Percentiles rank a stretch among this genome's conserved stretches.
Conservation (phyloP, 495 filamentous ascomycete species). For the Arthonia radiata region DNA sequence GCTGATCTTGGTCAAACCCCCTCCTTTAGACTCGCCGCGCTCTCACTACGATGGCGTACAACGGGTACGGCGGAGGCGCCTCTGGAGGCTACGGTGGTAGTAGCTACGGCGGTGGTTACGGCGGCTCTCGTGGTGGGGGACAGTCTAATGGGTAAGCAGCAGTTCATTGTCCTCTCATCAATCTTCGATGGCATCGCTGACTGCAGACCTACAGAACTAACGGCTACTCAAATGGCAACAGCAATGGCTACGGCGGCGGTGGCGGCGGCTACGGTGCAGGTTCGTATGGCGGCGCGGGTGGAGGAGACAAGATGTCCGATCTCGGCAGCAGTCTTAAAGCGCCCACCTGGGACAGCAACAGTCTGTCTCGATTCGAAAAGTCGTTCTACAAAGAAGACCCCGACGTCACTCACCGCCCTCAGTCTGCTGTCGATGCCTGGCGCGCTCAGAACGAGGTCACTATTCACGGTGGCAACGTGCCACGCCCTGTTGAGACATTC, state of each 20-base stretch:
- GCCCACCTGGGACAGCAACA: constrained; percentile 61
- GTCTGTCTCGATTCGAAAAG: constrained; percentile 92
- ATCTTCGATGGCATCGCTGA: constrained; percentile 16
- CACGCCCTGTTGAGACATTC: constrained; percentile 83
- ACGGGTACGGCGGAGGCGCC: no score
- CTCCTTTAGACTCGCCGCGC: no score
- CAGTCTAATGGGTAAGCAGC: constrained; percentile 18
- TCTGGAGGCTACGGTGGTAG: constrained; percentile 23
- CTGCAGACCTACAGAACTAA: constrained; percentile 10
- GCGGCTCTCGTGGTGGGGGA: constrained; percentile 19
- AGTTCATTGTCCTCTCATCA: constrained; percentile 4
- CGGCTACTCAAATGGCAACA: constrained; percentile 12
- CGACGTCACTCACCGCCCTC: constrained; percentile 44
- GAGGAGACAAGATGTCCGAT: constrained; percentile 81
- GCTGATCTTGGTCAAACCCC: no score
- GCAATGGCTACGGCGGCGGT: constrained; percentile 17
- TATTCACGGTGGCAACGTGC: constrained; percentile 50
- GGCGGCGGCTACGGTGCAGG: constrained; percentile 27
- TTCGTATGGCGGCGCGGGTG: constrained; percentile 24
- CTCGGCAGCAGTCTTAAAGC: constrained; percentile 67
- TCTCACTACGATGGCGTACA: no score
- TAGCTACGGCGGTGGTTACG: constrained; percentile 22
- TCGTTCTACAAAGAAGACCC: constrained; percentile 93
- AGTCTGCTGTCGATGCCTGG: constrained; percentile 65
- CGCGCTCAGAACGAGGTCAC: constrained; percentile 58